Evolutionary conservation across 2,329 filamentous ascomycete genomes (phyloP).

Genomic region (Bipolaris bicolor): DNA sequence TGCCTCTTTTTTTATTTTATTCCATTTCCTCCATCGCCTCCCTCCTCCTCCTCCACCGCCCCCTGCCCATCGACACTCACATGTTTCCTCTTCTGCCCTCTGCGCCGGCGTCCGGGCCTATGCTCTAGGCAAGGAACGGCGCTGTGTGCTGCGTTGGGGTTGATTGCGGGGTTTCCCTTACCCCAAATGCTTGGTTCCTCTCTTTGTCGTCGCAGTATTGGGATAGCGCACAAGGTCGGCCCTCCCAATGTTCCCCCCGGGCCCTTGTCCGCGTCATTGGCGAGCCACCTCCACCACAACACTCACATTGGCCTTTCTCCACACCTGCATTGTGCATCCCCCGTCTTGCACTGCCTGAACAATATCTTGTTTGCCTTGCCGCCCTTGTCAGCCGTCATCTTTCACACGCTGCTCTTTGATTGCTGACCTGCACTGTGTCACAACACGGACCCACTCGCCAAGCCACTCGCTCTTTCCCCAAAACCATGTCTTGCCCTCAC

Average conservation of each 20-base stretch:
- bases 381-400: neutral
- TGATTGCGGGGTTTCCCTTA: too few relatives aligned
- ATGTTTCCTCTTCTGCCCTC: too few relatives aligned
- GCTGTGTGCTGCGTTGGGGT: too few relatives aligned
- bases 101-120: too few relatives aligned
- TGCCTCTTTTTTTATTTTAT: too few relatives aligned
- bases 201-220: too few relatives aligned
- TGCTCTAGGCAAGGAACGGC: too few relatives aligned
- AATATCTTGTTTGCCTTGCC: neutral
- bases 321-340: neutral
- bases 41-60: neutral
- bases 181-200: too few relatives aligned
- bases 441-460: conserved; percentile 5
- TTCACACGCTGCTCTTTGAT: conserved; percentile 9
- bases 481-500: neutral
- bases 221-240: too few relatives aligned
- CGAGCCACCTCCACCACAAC: neutral
- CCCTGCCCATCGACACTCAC: neutral
- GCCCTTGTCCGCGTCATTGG: too few relatives aligned
- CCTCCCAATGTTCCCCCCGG: too few relatives aligned
- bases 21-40: neutral
- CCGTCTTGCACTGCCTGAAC: neutral
- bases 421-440: neutral
- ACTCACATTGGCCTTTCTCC: neutral
- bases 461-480: conserved; percentile 1